Conservation (phyloP, 306 rosid genomes). For the Geum urbanum region DNA sequence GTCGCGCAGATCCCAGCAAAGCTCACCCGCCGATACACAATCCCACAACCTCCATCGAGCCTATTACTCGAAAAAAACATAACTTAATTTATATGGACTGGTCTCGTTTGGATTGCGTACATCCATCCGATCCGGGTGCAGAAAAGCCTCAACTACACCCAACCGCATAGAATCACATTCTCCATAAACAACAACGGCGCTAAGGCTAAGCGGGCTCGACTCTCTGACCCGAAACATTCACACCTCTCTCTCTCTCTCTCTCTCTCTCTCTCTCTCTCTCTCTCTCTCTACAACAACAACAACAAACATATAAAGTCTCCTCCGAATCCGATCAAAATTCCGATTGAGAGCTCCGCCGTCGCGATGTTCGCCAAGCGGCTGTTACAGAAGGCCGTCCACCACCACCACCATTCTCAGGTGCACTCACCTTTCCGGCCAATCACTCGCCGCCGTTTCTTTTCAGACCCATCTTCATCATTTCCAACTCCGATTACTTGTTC, state of each 20-base stretch:
- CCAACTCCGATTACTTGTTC: too few relatives aligned
- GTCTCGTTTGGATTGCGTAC: too few relatives aligned
- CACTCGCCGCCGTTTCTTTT: background rate
- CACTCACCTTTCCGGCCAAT: background rate
- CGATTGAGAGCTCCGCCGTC: conserved; percentile 11
- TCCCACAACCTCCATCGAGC: fast-evolving
- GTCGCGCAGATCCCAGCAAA: too few relatives aligned
- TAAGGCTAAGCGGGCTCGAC: background rate
- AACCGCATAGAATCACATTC: background rate
- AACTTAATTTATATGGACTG: too few relatives aligned
- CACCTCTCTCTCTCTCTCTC: conserved; percentile 1
- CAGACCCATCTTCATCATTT: background rate
- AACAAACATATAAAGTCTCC: too few relatives aligned
- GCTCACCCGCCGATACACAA: too few relatives aligned
- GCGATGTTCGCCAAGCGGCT: too few relatives aligned
- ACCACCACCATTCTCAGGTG: conserved; percentile 53
- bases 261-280: too few relatives aligned
- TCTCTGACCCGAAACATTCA: background rate
- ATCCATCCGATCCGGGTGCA: background rate
- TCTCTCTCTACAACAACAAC: too few relatives aligned
- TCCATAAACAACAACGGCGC: too few relatives aligned
- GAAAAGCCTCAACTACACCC: background rate
- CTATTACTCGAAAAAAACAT: too few relatives aligned
- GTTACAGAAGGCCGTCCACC: conserved; percentile 44
- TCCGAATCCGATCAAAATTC: background rate